Evolutionary conservation across 805 yeast species (phyloP).

Genomic region (Starmera caribaea): DNA sequence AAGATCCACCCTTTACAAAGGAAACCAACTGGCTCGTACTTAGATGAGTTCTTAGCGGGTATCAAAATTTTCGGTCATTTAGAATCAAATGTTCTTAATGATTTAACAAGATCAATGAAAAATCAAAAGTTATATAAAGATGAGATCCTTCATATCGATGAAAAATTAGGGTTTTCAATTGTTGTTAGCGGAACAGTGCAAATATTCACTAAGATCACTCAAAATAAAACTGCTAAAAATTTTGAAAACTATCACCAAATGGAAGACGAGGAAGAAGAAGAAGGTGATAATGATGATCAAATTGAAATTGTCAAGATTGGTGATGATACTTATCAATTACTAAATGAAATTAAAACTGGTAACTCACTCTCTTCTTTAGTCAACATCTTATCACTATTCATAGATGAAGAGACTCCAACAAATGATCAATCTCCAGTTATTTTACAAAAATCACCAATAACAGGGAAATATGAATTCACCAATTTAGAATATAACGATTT

Average conservation of each 20-base stretch:
- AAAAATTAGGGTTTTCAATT: slow-evolving; percentile 75
- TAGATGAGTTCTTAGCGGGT: slow-evolving; percentile 85
- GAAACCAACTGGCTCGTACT: slow-evolving; percentile 38
- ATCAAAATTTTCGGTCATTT: slow-evolving; percentile 90
- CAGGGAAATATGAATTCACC: slow-evolving; percentile 10
- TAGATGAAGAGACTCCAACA: slow-evolving; percentile 26
- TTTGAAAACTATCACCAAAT: slow-evolving; percentile 9
- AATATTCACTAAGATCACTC: slow-evolving; percentile 49
- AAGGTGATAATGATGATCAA: slow-evolving; percentile 11
- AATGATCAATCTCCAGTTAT: not conserved
- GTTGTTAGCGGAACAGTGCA: slow-evolving; percentile 89
- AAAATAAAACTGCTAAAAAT: slow-evolving; percentile 11
- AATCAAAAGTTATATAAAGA: slow-evolving; percentile 74
- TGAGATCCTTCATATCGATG: slow-evolving; percentile 67
- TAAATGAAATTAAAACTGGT: slow-evolving; percentile 77
- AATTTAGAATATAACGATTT: slow-evolving; percentile 6
- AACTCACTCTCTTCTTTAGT: slow-evolving; percentile 79
- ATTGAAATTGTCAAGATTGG: slow-evolving; percentile 35
- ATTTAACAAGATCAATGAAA: slow-evolving; percentile 82
- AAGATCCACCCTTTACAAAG: too few relatives aligned
- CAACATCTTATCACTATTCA: slow-evolving; percentile 68
- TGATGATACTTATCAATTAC: slow-evolving; percentile 55
- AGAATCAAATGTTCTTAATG: slow-evolving; percentile 86
- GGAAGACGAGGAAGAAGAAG: slow-evolving; percentile 1
- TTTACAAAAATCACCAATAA: not conserved